A percentile compares a stretch with the other conserved stretches of the same genome.
These are phyloP conservation scores for Mortierella sp. DNA, from an alignment of 371 early-diverging fungal genomes.

Conservation along the genomic window DNA sequence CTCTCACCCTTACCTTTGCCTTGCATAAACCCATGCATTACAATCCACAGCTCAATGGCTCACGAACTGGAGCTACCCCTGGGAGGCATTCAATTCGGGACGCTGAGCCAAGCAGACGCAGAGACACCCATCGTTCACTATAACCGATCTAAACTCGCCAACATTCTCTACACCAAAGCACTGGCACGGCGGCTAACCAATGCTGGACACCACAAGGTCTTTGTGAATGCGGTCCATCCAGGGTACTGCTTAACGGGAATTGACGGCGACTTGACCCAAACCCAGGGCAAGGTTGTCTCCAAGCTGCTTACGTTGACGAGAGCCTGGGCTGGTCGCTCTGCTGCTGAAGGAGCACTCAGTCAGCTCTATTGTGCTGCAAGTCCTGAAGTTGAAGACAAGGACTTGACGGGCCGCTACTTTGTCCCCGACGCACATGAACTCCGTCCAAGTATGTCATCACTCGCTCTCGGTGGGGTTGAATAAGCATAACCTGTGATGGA, in stretches of 20 bases:
- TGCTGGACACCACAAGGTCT: conserved; percentile 59
- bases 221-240: conserved; percentile 64
- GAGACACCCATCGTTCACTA: conserved; percentile 64
- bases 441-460: conserved; percentile 27
- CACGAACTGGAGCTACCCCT: conserved; percentile 34
- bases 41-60: conserved; percentile 23
- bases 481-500: background rate
- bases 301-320: conserved; percentile 27
- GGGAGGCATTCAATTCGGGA: conserved; percentile 61
- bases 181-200: conserved; percentile 62
- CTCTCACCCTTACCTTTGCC: background rate
- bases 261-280: conserved; percentile 15
- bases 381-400: conserved; percentile 65
- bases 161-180: conserved; percentile 71
- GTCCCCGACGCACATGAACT: conserved; percentile 53
- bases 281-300: conserved; percentile 18
- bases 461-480: background rate
- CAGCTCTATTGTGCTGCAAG: conserved; percentile 76
- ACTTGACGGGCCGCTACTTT: conserved; percentile 44
- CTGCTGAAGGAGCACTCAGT: conserved; percentile 70
- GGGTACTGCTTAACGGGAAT: conserved; percentile 56
- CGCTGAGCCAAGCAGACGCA: conserved; percentile 35
- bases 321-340: conserved; percentile 17
- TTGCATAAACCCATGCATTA: background rate
- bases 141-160: conserved; percentile 75